Percentiles rank a stretch among this genome's conserved stretches.
phyloP scores from a whole-genome alignment of 2,329 filamentous ascomycete genomes.

The Tetracladium maxilliforme region DNA sequence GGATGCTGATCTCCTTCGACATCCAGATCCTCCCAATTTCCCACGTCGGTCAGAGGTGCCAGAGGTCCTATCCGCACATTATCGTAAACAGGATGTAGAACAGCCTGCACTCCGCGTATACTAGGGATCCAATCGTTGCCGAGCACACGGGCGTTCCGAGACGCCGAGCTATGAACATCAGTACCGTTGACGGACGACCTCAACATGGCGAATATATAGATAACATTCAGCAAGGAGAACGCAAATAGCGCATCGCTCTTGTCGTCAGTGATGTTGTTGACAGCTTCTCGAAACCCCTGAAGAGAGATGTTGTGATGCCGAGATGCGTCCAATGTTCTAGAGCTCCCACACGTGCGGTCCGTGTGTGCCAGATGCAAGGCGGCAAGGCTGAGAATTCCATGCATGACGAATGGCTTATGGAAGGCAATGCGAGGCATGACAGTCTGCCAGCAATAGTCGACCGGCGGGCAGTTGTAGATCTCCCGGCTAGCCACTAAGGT shows the following conservation, averaged over 20 bases:
- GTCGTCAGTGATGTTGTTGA: constrained; percentile 3
- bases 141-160: constrained; percentile 11
- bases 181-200: too few relatives aligned
- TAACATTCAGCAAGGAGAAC: constrained; percentile 5
- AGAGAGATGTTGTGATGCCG: constrained; percentile 5
- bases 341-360: constrained; percentile 2
- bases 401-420: constrained; percentile 6
- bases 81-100: too few relatives aligned
- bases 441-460: too few relatives aligned
- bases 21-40: too few relatives aligned
- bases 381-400: constrained; percentile 6
- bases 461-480: too few relatives aligned
- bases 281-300: constrained; percentile 3
- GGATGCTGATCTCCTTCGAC: too few relatives aligned
- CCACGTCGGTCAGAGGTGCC: too few relatives aligned
- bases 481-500: too few relatives aligned
- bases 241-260: constrained; percentile 7
- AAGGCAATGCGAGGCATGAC: constrained; percentile 7
- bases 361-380: constrained; percentile 6
- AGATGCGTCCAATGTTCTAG: constrained; percentile 2
- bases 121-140: too few relatives aligned
- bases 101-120: too few relatives aligned
- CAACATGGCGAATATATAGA: too few relatives aligned
- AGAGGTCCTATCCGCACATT: too few relatives aligned
- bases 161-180: constrained; percentile 9